Conservation (phyloP, 257 asterid genomes). For the Nicotiana attenuata region DNA sequence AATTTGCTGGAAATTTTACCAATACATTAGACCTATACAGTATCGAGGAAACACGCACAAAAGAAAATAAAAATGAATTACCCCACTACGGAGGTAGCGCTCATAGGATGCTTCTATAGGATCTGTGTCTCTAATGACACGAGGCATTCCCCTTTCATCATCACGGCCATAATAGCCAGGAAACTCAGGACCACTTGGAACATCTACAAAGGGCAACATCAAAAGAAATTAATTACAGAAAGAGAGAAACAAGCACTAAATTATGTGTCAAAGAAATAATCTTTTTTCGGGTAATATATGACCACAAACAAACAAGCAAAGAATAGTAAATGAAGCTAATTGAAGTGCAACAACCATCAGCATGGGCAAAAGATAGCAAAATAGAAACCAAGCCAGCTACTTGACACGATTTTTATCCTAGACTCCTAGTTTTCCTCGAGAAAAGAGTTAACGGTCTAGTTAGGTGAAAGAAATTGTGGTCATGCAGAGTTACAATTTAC, state of each 20-base stretch:
- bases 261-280: background rate
- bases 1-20: constrained; percentile 37
- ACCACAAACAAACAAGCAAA: constrained; percentile 1
- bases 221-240: constrained; percentile 3
- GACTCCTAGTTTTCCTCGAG: background rate
- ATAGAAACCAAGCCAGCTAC: background rate
- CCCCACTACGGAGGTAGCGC: constrained; percentile 66
- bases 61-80: constrained; percentile 14
- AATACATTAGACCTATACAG: background rate
- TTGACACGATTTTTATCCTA: background rate
- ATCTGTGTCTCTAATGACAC: constrained; percentile 52
- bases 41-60: constrained; percentile 6
- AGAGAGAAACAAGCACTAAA: background rate
- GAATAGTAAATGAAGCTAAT: background rate
- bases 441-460: background rate
- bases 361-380: background rate
- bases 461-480: background rate
- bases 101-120: constrained; percentile 79
- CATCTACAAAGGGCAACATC: constrained; percentile 30
- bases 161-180: constrained; percentile 41
- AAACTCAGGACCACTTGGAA: constrained; percentile 56
- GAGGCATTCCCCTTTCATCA: constrained; percentile 50
- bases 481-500: background rate
- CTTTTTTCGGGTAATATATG: background rate
- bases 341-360: background rate